Conservation (phyloP, 306 rosid genomes). For the Pyrus pyrifolia region DNA sequence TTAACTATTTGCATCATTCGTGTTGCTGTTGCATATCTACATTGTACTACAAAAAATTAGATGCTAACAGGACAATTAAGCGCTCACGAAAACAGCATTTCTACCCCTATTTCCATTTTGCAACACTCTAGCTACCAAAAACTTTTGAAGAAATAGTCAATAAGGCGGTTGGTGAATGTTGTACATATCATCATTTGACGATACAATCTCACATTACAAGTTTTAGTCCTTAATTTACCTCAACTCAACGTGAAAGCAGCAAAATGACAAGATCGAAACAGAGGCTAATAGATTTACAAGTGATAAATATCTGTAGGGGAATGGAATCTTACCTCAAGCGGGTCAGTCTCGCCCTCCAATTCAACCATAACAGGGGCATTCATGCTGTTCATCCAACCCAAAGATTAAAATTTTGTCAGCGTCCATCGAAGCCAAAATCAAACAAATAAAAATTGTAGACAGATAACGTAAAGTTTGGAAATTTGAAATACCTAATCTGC, state of each 20-base stretch:
- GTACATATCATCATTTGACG: neutral
- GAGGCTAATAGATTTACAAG: neutral
- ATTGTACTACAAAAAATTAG: neutral
- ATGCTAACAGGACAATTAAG: neutral
- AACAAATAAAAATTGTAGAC: neutral
- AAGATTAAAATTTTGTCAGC: neutral
- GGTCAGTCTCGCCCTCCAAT: conserved; percentile 95
- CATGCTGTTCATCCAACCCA: conserved; percentile 48
- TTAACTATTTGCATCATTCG: neutral
- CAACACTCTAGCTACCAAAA: neutral
- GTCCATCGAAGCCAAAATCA: neutral
- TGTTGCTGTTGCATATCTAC: neutral
- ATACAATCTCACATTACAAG: neutral
- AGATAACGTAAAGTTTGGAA: neutral
- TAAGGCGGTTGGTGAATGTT: neutral
- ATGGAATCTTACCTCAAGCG: conserved; percentile 72
- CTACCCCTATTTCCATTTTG: neutral
- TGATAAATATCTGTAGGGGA: neutral
- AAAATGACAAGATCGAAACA: neutral
- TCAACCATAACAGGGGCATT: conserved; percentile 98
- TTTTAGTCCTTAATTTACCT: neutral
- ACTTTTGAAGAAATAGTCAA: no score
- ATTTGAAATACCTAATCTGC: conserved; percentile 65
- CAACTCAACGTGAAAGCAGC: neutral
- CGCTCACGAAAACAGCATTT: neutral